Base-by-base conservation (phyloP, 73 alveolate species). In the Paramecium pentaurelia region DNA sequence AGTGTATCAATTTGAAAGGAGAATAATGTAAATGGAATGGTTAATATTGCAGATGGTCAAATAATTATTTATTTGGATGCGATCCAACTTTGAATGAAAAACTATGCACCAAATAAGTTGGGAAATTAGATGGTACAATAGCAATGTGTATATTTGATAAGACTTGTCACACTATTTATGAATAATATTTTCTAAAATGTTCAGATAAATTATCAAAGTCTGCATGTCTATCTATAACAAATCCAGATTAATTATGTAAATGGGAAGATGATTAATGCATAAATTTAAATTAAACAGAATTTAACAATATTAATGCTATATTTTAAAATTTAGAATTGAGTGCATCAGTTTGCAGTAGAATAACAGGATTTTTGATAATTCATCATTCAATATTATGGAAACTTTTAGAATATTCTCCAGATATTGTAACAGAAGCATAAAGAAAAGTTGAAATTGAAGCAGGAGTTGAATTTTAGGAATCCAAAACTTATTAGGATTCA, bases 41-140 rank as follows among this genome's bases (percentile, higher is more conserved):
- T 4, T 64, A 64, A 28, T 27, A 8, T 28, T 80, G 91, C 22
- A 7, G 45, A 47, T 27, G 49, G 42, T 45, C 77, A 12, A 40
- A 80, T n/a, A 80, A 80, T 45, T 80, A 80, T 45, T 47, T 80
- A 36, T 27, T 44, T 20, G 91, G 91, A 42, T 80, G 91, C 27
- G 91, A 45, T 11, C 49, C n/a, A 27, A 40, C 45, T 80, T 45
- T 80, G 27, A 80, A 36, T 80, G 44, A 45, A 40, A 45, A 80
- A 27, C 30, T 80, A 20, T 80, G 91, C 30, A 25, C 27, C 2
- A 80, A 80, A 80, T 80, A 80, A 49, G 0, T 80, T 9, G 91
- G 91, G 12, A 27, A 25, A 45, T 7, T 80, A 22, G 37, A 34
- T 45, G 91, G 91, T 32, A 42, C 49, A 80, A 10, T 47, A 20